Evolutionary conservation across 75 land plant genomes (phyloP).

Genomic region (Isoetes taiwanensis): DNA sequence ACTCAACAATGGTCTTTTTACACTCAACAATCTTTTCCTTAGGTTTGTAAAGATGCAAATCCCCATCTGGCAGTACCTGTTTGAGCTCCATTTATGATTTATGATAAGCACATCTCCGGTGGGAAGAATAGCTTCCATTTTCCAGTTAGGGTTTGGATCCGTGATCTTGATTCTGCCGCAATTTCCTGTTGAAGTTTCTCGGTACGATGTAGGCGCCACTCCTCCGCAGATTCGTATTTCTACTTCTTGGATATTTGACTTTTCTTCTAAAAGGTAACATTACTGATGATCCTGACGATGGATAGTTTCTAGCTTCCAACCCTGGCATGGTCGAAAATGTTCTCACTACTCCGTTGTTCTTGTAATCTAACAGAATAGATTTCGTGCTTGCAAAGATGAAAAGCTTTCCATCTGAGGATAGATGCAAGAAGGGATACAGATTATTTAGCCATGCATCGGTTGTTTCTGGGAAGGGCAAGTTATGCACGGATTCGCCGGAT

Average conservation of each 20-base stretch:
- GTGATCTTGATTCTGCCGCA: slow-evolving; percentile 44
- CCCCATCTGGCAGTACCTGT: slow-evolving; percentile 35
- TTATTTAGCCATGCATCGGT: neutral
- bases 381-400: slow-evolving; percentile 1
- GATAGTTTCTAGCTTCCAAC: slow-evolving; percentile 7
- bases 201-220: neutral
- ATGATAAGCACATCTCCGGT: slow-evolving; percentile 35
- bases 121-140: slow-evolving; percentile 49
- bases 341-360: neutral
- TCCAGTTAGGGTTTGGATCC: slow-evolving; percentile 21
- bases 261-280: too few species aligned
- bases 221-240: slow-evolving; percentile 21
- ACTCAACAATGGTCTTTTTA: too few species aligned
- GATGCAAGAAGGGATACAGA: neutral
- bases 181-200: neutral
- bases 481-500: neutral
- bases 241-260: neutral
- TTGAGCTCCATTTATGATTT: slow-evolving; percentile 53
- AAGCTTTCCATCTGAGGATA: neutral
- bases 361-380: slow-evolving; percentile 2
- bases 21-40: too few species aligned
- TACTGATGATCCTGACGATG: neutral
- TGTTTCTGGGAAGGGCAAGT: neutral
- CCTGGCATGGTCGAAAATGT: neutral
- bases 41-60: too few species aligned